Evolutionary conservation across 164 flowering plant species (phyloP).

Genomic region (Annona squamosa): DNA sequence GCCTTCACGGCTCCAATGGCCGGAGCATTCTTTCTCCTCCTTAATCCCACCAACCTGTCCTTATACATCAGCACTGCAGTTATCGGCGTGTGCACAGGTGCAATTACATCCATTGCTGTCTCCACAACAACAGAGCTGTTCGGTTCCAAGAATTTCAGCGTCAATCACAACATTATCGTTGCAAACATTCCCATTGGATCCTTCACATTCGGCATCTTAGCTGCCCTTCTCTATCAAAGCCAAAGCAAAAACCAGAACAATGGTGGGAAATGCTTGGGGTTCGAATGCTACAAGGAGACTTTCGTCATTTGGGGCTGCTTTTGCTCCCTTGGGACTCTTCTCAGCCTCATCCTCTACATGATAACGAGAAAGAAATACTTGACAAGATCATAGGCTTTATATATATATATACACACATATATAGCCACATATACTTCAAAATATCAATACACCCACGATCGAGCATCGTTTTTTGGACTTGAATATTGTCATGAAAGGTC

Average conservation of each 20-base stretch:
- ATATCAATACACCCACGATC: too few relatives aligned
- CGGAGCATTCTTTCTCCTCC: conserved; percentile 48
- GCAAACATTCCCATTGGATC: conserved; percentile 85
- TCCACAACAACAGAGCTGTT: conserved; percentile 70
- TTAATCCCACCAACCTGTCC: conserved; percentile 15
- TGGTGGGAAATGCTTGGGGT: conserved; percentile 54
- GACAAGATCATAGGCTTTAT: background rate
- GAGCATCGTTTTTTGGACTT: too few relatives aligned
- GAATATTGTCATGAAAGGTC: too few relatives aligned
- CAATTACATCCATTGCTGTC: conserved; percentile 63
- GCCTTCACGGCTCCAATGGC: conserved; percentile 49
- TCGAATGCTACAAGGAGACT: conserved; percentile 46
- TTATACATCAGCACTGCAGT: conserved; percentile 65
- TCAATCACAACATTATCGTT: conserved; percentile 78
- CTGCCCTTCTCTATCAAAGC: conserved; percentile 51
- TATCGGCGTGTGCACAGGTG: conserved; percentile 71
- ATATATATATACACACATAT: too few relatives aligned
- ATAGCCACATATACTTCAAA: too few relatives aligned
- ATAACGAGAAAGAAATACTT: conserved; percentile 37
- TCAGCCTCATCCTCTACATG: conserved; percentile 41
- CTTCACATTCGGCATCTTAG: conserved; percentile 54
- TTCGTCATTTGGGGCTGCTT: conserved; percentile 71
- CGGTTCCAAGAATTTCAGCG: conserved; percentile 61
- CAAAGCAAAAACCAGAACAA: conserved; percentile 15
- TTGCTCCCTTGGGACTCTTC: conserved; percentile 44